A percentile compares a stretch with the other conserved stretches of the same genome.
These are phyloP conservation scores for Rhododendron molle DNA, from an alignment of 148 eudicot species.

Conservation along the genomic window DNA sequence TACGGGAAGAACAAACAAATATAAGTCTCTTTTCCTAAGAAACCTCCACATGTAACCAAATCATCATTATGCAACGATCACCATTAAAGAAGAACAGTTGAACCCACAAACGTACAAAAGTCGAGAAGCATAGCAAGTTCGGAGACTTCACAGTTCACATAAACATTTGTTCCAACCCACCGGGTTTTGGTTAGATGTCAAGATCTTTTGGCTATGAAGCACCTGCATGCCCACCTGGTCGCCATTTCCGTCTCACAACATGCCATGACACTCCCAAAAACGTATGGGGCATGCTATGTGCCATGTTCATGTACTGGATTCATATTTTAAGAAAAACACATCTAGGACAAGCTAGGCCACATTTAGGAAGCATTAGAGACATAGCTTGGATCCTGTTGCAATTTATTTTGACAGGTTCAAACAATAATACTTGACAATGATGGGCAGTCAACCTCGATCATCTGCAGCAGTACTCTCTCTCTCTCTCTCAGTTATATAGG, in stretches of 20 bases:
- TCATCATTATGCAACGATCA: background rate
- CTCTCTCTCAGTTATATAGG: background rate
- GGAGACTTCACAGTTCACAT: background rate
- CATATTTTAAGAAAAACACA: background rate
- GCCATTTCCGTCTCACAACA: background rate
- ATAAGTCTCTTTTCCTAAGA: background rate
- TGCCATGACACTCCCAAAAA: background rate
- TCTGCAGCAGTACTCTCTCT: background rate
- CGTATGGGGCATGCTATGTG: background rate
- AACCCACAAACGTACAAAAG: background rate
- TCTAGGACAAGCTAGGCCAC: background rate
- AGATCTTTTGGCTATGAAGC: background rate
- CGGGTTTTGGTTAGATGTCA: background rate
- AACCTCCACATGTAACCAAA: background rate
- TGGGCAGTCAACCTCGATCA: background rate
- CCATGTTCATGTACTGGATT: background rate
- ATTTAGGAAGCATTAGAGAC: background rate
- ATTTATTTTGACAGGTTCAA: background rate
- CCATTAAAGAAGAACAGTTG: background rate
- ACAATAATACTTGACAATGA: background rate
- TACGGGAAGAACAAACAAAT: background rate
- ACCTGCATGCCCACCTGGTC: background rate
- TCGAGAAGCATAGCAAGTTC: background rate
- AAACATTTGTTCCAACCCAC: background rate
- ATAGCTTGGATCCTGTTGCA: background rate